phyloP scores from a whole-genome alignment of 495 filamentous ascomycete genomes.

The Penicillium coprophilum region DNA sequence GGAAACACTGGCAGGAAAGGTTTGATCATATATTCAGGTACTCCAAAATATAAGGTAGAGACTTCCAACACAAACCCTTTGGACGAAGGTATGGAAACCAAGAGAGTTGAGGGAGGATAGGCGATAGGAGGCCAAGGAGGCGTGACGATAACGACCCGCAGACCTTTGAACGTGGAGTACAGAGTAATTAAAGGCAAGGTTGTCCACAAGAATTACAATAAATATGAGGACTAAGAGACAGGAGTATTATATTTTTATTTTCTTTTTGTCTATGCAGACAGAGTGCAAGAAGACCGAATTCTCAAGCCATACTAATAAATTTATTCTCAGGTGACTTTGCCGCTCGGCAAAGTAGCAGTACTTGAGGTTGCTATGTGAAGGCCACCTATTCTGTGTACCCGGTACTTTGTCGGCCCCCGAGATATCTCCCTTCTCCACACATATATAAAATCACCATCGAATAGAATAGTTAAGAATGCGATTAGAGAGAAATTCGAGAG shows the following conservation, averaged over 20 bases:
- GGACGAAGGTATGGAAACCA: constrained; percentile 3
- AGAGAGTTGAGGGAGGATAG: constrained; percentile 11
- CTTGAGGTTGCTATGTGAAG: constrained; percentile 18
- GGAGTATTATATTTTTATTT: not conserved
- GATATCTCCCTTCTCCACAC: not conserved
- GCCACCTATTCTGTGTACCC: constrained; percentile 13
- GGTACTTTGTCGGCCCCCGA: constrained; percentile 5
- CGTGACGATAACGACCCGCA: constrained; percentile 30
- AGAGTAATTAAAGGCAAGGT: constrained; percentile 3
- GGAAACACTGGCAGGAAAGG: constrained; percentile 3
- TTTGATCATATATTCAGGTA: constrained; percentile 11
- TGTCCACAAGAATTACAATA: not conserved
- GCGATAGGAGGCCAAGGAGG: constrained; percentile 25
- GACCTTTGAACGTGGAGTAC: constrained; percentile 2
- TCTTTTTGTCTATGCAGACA: not conserved
- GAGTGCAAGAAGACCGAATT: constrained; percentile 9
- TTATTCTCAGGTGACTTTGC: constrained; percentile 29
- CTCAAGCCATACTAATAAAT: constrained; percentile 4
- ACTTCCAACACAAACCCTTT: not conserved
- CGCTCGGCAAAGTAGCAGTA: constrained; percentile 27
- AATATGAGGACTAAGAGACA: not conserved
- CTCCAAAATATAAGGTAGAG: not conserved
- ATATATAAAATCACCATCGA: not conserved
- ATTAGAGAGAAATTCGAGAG: not conserved
- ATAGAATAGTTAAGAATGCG: not conserved